Base-by-base conservation (phyloP, 1,284 basidiomycete species). In the Singerocomus rubriflavus region DNA sequence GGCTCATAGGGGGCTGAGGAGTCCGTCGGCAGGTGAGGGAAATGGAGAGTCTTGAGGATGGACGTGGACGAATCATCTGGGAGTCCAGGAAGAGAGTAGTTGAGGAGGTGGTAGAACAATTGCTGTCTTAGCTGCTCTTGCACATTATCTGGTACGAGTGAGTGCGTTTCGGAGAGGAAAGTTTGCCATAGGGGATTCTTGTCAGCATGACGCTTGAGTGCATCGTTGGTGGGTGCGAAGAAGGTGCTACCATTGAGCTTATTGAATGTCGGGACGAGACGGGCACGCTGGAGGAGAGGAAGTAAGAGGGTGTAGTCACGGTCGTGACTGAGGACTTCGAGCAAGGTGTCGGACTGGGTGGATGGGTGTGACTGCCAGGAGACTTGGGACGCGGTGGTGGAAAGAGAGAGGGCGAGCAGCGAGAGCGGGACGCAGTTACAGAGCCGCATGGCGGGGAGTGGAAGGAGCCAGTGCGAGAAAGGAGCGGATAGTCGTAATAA, bases 211-310 rank as follows among this genome's bases (percentile, higher is more conserved):
- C 73, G 75, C 56, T 80, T 68, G 64, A 96, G 86, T 12, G 95
- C 95, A 53, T 91, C 83, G 70, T 99, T 94, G 14, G 92, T 98
- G 0, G 97, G 97, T 1, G 97, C 97, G 62, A 98, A 97, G 45
- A 99, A 69, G 13, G 96, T 97, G 62, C 81, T 80, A 34, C 78
- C 84, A 47, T 88, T 84, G 51, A 99, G 82, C 56, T 77, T 81
- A 66, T 96, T 97, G 57, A 99, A 77, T 9, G 92, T 92, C 0
- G 97, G 97, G 42, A 99, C 84, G 51, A 98, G 84, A 52, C 87
- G 85, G 4, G 95, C 82, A 11, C 84, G 81, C 68, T 98, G 94
- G 8, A 99, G 77, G 8, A 98, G 81, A 37, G 71, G 71, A 12
- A 99, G 72, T 26, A 99, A 77, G 38, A 84, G 86, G 1, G 84